Base-by-base conservation (phyloP, 2,329 filamentous ascomycete genomes). In the Diaporthe ampelina region DNA sequence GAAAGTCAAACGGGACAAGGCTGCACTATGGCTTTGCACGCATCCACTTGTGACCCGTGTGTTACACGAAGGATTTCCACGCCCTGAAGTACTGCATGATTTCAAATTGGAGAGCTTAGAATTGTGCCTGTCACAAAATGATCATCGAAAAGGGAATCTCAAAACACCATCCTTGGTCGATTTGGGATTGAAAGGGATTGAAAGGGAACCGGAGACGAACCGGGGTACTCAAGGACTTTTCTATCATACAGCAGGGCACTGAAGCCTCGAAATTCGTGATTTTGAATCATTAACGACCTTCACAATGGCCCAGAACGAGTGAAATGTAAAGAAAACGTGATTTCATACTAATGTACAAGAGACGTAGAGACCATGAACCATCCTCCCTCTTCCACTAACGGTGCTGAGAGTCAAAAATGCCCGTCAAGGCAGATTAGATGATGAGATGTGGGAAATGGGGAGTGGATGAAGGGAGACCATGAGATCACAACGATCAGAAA, bases 311-410 rank as follows among this genome's bases (percentile, higher is more conserved):
- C 24, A 35, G 21, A 68, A 54, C 63, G 52, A 68, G 29, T 68
- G 63, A 24, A 15, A 26, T 21, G 63, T 4, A 54, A 40, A 21
- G 43, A 26, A 56, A 56, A 32, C 57, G 48, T 17, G 40, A 29
- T 54, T n/a, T 48, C 58, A 59, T 63, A 21, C 57, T 71, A 59
- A 40, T 72, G 70, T 72, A 72, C 70, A 72, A 72, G 57, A 72
- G 63, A 63, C 48, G 15, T 43, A 21, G 37, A 24, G 29, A 29
- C 29, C 17, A 24, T 37, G 17, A 13, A 26, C n/a, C 48, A 40
- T 50, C 15, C 32, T 32, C 63, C 43, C 29, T 19, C 29, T 24
- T 13, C 29, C 63, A 19, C 48, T 26, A 13, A 54, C 21, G 45
- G 32, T 54, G 2, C 37, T 10, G 32, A 52, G 17, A 54, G n/a